phyloP scores from a whole-genome alignment of 257 asterid species.

The Lithospermum erythrorhizon region DNA sequence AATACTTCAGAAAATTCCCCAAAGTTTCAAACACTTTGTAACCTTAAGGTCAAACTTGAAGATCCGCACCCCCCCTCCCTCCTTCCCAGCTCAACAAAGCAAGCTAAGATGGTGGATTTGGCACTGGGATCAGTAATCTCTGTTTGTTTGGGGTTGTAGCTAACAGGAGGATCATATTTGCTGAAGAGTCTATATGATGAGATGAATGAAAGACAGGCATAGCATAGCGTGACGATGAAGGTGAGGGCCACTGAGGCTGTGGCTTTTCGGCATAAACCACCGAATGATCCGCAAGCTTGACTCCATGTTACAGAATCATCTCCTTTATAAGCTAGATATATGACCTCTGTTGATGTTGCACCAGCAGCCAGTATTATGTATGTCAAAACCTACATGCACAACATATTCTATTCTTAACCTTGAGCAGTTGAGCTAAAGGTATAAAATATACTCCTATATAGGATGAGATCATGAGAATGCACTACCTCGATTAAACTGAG shows the following conservation, averaged over 20 bases:
- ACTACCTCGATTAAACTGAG: too few species aligned
- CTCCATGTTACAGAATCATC: constrained; percentile 57
- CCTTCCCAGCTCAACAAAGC: not conserved
- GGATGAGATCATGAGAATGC: too few species aligned
- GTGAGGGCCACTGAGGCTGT: constrained; percentile 53
- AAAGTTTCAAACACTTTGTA: not conserved
- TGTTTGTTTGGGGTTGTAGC: constrained; percentile 30
- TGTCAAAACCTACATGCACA: constrained; percentile 44
- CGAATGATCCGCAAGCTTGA: constrained; percentile 51
- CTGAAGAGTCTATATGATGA: constrained; percentile 75
- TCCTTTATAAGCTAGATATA: constrained; percentile 74
- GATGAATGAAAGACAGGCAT: constrained; percentile 54
- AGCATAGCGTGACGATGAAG: constrained; percentile 52
- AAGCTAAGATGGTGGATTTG: not conserved
- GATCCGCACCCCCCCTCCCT: too few species aligned
- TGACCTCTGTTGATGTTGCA: constrained; percentile 60
- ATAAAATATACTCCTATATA: too few species aligned
- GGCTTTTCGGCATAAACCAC: constrained; percentile 67
- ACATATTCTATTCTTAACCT: not conserved
- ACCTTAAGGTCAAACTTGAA: too few species aligned
- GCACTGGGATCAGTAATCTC: constrained; percentile 25
- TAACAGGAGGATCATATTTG: constrained; percentile 70
- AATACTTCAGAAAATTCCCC: not conserved
- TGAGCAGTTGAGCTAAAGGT: not conserved
- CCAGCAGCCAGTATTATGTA: constrained; percentile 69